Conservation (phyloP, 2,329 filamentous ascomycete genomes). For the Exophiala aquamarina region DNA sequence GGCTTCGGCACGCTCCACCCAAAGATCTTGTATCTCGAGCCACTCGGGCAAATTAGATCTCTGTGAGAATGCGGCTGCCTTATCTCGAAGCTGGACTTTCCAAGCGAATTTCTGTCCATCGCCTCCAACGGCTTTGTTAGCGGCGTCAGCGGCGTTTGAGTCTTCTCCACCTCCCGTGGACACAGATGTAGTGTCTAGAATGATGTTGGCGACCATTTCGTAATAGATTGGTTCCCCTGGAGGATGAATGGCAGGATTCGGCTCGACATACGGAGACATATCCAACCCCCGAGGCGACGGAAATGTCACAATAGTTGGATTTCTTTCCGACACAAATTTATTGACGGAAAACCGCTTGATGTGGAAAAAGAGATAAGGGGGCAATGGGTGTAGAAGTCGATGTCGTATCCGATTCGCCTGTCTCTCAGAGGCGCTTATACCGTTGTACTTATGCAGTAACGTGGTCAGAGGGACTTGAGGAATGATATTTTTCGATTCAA, state of each 20-base stretch:
- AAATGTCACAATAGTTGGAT: slow-evolving; percentile 97
- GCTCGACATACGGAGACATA: slow-evolving; percentile 87
- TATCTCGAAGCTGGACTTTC: slow-evolving; percentile 87
- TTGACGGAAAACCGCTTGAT: slow-evolving; percentile 96
- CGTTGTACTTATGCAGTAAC: slow-evolving; percentile 91
- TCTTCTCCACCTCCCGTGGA: slow-evolving; percentile 59
- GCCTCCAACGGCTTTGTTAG: slow-evolving; percentile 69
- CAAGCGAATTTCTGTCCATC: slow-evolving; percentile 91
- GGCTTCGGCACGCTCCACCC: slow-evolving; percentile 82
- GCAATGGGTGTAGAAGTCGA: slow-evolving; percentile 83
- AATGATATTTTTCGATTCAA: slow-evolving; percentile 88
- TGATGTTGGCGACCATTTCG: slow-evolving; percentile 93
- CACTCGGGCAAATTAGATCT: slow-evolving; percentile 66
- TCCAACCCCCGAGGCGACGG: slow-evolving; percentile 80
- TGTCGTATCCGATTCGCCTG: slow-evolving; percentile 86
- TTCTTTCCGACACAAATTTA: slow-evolving; percentile 93
- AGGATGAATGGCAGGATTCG: slow-evolving; percentile 69
- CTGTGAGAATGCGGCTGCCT: slow-evolving; percentile 43
- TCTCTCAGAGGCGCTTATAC: slow-evolving; percentile 80
- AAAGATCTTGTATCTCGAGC: slow-evolving; percentile 92
- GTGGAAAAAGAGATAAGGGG: slow-evolving; percentile 88
- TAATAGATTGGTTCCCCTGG: slow-evolving; percentile 86
- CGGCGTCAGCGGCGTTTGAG: slow-evolving; percentile 36
- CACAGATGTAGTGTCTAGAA: slow-evolving; percentile 48
- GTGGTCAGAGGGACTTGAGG: slow-evolving; percentile 72